Evolutionary conservation across 257 asterid species (phyloP), one percentile per base, ranked within the genome.

Genomic region (Salvia hispanica): DNA sequence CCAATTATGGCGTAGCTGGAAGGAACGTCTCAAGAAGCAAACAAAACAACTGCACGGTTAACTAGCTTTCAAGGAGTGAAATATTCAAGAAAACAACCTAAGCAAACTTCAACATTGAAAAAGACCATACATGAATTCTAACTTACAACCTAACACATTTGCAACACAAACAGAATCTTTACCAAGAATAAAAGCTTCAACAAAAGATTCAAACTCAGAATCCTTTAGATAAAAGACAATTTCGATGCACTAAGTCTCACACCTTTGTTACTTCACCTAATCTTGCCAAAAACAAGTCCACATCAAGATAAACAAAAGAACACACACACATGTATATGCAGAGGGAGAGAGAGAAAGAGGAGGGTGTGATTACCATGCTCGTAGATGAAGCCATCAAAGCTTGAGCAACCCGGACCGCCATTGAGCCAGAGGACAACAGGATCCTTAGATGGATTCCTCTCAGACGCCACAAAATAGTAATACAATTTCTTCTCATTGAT

Each of bases 331-430:
- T 1, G 1, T 1, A 18, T 1, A 18, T 18, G 1, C 21, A 51
- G 9, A 13, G 7, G 44, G 58, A 25, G 34, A n/a, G n/a, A n/a
- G n/a, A n/a, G n/a, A n/a, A n/a, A n/a, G n/a, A n/a, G n/a, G n/a
- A n/a, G n/a, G n/a, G n/a, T n/a, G n/a, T n/a, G n/a, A 18, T 73
- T 85, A 93, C 99, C 99, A 48, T 93, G 95, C 65, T 93, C 99
- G 74, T 88, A 93, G 65, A 93, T 88, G 67, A 90, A 93, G 18
- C 95, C 99, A 86, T 93, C 99, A 56, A 93, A 93, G 85, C 99
- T 93, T 8, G 99, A 93, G 76, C 99, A 90, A 4, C 99, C 99
- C 9, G 99, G 99, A 5, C 97, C 99, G 34, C 99, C 99, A 76
- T 93, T 93, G 31, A 93, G 97, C 99, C 99, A 93, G 46, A 93